A percentile compares a stretch with the other conserved stretches of the same genome.
Evolutionary conservation across 2,329 filamentous ascomycete genomes (phyloP).

Genomic region (Reticulascus tulasneorum): DNA sequence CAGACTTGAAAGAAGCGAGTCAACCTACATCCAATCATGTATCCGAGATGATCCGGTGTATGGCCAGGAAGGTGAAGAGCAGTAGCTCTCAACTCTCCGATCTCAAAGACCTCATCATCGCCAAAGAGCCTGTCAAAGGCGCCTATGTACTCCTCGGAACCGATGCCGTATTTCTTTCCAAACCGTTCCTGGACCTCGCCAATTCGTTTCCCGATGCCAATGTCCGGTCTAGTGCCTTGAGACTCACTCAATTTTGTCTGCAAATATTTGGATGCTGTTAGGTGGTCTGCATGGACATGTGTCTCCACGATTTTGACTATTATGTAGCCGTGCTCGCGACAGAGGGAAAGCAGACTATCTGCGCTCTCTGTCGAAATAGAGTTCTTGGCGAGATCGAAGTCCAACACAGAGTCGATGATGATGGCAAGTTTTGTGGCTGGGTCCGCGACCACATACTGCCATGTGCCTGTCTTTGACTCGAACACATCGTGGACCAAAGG

Average conservation of each 20-base stretch:
- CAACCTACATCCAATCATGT: conserved; percentile 33
- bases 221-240: conserved; percentile 13
- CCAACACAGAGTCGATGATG: conserved; percentile 55
- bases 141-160: conserved; percentile 25
- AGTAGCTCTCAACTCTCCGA: conserved; percentile 33
- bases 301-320: conserved; percentile 52
- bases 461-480: conserved; percentile 37
- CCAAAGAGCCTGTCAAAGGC: conserved; percentile 40
- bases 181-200: conserved; percentile 37
- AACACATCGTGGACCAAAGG: conserved; percentile 31
- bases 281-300: conserved; percentile 52
- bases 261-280: conserved; percentile 52
- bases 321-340: conserved; percentile 38
- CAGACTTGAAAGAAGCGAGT: too few species aligned
- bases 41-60: conserved; percentile 47
- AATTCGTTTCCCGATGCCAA: conserved; percentile 42
- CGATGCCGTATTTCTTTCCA: conserved; percentile 33
- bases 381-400: conserved; percentile 38
- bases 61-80: conserved; percentile 44
- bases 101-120: conserved; percentile 37
- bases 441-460: conserved; percentile 53
- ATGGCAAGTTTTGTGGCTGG: conserved; percentile 37
- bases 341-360: conserved; percentile 39
- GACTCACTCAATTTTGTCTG: conserved; percentile 33
- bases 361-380: conserved; percentile 43